phyloP scores from a whole-genome alignment of 768 basidiomycete genomes.

The Psilocybe cyanescens region DNA sequence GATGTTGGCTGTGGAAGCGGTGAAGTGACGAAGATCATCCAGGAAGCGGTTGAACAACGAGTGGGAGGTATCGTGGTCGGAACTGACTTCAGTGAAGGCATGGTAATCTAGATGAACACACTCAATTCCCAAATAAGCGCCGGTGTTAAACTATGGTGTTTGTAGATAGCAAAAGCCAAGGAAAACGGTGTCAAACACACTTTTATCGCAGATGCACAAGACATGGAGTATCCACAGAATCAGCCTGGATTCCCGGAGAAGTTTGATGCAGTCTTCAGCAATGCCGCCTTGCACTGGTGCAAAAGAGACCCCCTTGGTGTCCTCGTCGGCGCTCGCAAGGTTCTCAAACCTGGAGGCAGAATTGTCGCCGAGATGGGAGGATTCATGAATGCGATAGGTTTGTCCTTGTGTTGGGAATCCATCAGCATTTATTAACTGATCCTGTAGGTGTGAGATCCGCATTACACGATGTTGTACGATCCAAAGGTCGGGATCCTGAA shows the following conservation, averaged over 20 bases:
- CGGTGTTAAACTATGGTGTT: not conserved
- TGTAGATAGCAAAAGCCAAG: conserved; percentile 58
- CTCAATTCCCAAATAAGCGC: not conserved
- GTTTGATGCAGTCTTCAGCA: conserved; percentile 82
- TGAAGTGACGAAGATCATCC: conserved; percentile 67
- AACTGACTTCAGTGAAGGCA: conserved; percentile 69
- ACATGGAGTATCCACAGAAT: conserved; percentile 40
- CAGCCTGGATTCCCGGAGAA: conserved; percentile 33
- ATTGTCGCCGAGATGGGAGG: conserved; percentile 82
- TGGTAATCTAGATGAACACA: conserved; percentile 51
- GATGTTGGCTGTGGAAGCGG: conserved; percentile 88
- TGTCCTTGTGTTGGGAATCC: conserved; percentile 1
- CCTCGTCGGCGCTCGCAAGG: conserved; percentile 55
- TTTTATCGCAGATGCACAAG: conserved; percentile 61
- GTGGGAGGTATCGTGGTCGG: conserved; percentile 63
- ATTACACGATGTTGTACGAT: conserved; percentile 54
- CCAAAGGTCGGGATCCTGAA: conserved; percentile 60
- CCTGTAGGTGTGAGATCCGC: conserved; percentile 62
- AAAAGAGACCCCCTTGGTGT: conserved; percentile 73
- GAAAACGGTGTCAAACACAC: conserved; percentile 47
- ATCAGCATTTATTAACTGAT: not conserved
- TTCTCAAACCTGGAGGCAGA: conserved; percentile 72
- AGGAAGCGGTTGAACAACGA: conserved; percentile 49
- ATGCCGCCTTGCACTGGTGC: conserved; percentile 87
- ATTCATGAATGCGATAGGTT: conserved; percentile 67